Evolutionary conservation across 2,329 filamentous ascomycete genomes (phyloP).

Genomic region (Alternaria sp.): DNA sequence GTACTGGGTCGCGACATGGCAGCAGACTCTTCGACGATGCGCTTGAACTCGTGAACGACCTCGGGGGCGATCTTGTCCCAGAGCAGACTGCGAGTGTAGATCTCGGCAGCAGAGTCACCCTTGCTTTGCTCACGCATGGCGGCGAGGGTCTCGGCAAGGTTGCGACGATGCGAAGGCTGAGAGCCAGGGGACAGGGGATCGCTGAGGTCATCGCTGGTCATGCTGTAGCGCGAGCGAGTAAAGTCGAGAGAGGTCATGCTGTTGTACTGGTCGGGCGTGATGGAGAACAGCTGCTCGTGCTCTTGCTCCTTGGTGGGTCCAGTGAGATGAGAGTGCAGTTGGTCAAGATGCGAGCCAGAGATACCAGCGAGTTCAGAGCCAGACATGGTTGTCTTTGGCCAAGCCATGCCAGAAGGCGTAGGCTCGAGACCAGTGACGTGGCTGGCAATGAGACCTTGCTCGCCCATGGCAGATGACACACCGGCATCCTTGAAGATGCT

Average conservation of each 20-base stretch:
- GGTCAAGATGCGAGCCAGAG: conserved; percentile 48
- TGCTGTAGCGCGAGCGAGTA: conserved; percentile 59
- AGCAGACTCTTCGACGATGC: conserved; percentile 82
- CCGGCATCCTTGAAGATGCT: conserved; percentile 84
- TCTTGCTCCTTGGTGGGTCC: conserved; percentile 81
- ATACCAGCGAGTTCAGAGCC: conserved; percentile 48
- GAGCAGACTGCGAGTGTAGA: conserved; percentile 90
- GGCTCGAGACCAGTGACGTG: conserved; percentile 52
- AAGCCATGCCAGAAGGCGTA: conserved; percentile 47
- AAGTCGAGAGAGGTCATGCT: conserved; percentile 80
- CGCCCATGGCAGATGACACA: conserved; percentile 55
- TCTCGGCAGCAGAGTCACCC: conserved; percentile 77
- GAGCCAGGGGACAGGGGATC: conserved; percentile 50
- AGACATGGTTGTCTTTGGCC: conserved; percentile 49
- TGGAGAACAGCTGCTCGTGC: conserved; percentile 85
- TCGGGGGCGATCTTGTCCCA: conserved; percentile 95
- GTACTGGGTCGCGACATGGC: conserved; percentile 47
- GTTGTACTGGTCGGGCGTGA: conserved; percentile 89
- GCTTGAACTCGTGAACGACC: conserved; percentile 90
- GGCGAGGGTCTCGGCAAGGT: conserved; percentile 80
- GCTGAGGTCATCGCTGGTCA: conserved; percentile 57
- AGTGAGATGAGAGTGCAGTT: conserved; percentile 57
- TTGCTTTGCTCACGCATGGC: conserved; percentile 77
- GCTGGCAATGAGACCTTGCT: conserved; percentile 62
- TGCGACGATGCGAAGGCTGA: conserved; percentile 68